Percentiles rank a stretch among this genome's conserved stretches.
Evolutionary conservation across 169 alveolate species (phyloP).

Genomic region (Pseudocohnilembus persalinus): DNA sequence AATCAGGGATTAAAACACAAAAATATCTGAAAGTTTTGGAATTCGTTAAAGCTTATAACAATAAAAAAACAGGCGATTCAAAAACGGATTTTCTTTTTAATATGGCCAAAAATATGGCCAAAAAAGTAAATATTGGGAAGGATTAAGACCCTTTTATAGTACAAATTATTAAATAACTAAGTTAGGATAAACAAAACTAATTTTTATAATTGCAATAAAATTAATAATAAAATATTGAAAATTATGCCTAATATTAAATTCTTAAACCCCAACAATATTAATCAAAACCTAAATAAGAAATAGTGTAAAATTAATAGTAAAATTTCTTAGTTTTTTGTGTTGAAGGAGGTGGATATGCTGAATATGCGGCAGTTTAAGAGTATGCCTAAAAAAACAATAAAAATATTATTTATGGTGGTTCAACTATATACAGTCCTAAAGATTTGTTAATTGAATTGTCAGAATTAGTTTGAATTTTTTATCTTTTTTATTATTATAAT

Average conservation of each 20-base stretch:
- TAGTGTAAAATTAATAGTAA: too few species aligned
- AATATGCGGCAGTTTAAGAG: neutral
- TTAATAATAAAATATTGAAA: neutral
- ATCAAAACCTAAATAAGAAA: neutral
- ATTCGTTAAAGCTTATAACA: neutral
- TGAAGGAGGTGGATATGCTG: neutral
- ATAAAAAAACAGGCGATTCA: neutral
- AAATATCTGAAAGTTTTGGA: constrained; percentile 7
- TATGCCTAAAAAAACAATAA: neutral
- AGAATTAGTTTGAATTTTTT: too few species aligned
- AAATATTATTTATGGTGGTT: neutral
- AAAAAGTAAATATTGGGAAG: neutral
- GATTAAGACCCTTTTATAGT: neutral
- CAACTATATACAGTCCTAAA: neutral
- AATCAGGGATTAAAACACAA: constrained; percentile 1
- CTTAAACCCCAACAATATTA: too few species aligned
- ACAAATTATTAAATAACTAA: too few species aligned
- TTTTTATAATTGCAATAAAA: too few species aligned
- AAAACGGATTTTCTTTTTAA: neutral
- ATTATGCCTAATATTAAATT: neutral
- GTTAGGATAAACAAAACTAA: neutral
- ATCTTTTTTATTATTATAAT: too few species aligned
- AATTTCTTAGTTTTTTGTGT: neutral
- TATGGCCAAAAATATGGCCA: neutral
- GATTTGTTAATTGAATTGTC: neutral